These are phyloP conservation scores for Tetracentron sinense DNA, from an alignment of 164 flowering plant species.

Conservation along the genomic window DNA sequence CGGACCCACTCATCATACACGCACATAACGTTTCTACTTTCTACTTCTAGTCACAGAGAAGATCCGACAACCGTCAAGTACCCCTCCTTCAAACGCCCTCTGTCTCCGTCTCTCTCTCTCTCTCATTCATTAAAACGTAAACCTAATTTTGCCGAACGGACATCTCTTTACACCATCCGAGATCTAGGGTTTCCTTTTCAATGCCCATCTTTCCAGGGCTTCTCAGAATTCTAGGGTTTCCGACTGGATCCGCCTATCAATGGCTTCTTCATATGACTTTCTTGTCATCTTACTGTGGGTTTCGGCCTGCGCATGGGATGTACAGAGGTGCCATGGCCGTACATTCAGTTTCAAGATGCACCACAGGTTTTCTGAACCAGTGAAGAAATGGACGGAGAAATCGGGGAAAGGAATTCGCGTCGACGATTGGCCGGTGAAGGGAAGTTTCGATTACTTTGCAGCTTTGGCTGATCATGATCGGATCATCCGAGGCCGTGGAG, in stretches of 20 bases:
- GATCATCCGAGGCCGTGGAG: conserved; percentile 31
- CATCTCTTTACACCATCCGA: background rate
- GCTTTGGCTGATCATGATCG: conserved; percentile 51
- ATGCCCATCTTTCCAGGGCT: background rate
- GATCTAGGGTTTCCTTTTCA: background rate
- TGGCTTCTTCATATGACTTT: conserved; percentile 8
- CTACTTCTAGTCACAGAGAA: background rate
- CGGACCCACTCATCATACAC: too few relatives aligned
- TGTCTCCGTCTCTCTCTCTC: background rate
- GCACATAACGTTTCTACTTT: background rate
- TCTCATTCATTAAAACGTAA: background rate
- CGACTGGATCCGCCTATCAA: conserved; percentile 4
- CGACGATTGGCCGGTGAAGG: conserved; percentile 42
- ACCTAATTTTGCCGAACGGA: background rate
- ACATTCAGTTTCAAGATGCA: conserved; percentile 64
- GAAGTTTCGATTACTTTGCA: conserved; percentile 54
- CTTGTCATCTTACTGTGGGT: background rate
- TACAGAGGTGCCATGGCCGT: conserved; percentile 31
- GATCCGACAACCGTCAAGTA: background rate
- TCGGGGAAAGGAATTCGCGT: conserved; percentile 19
- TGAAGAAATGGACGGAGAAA: conserved; percentile 44
- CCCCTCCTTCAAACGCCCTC: background rate
- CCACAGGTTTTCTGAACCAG: conserved; percentile 66
- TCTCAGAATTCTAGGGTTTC: background rate
- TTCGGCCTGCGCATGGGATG: background rate